Conservation (phyloP, 495 filamentous ascomycete genomes). For the Staphylotrichum longicolle region DNA sequence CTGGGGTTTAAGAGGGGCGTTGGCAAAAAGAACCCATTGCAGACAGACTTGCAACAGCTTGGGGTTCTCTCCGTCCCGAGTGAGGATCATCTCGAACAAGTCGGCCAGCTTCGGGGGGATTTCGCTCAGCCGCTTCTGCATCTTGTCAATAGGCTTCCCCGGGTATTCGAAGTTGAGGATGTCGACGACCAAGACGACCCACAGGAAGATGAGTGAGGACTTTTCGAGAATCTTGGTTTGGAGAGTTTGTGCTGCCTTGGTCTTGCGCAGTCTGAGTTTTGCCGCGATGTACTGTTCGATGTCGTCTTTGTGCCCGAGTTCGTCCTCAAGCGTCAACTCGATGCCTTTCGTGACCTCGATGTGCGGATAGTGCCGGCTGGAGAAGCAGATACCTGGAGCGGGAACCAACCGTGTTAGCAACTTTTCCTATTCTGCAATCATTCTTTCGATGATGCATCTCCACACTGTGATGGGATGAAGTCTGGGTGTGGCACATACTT, state of each 20-base stretch:
- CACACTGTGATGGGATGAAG: neutral
- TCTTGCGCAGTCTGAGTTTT: constrained; percentile 16
- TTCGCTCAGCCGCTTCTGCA: constrained; percentile 18
- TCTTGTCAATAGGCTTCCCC: constrained; percentile 10
- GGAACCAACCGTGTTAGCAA: neutral
- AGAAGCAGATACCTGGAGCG: constrained; percentile 43
- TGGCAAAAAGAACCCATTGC: constrained; percentile 40
- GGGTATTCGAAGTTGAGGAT: constrained; percentile 43
- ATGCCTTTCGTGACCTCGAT: constrained; percentile 40
- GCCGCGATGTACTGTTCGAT: constrained; percentile 25
- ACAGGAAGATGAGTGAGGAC: constrained; percentile 46
- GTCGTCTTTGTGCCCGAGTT: constrained; percentile 25
- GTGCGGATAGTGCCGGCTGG: constrained; percentile 52
- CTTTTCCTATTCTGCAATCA: too few species aligned
- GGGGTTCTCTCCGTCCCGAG: constrained; percentile 28
- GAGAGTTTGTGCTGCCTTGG: constrained; percentile 30
- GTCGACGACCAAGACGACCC: constrained; percentile 45
- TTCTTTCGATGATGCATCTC: too few species aligned
- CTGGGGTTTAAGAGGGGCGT: constrained; percentile 29
- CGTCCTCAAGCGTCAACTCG: constrained; percentile 25
- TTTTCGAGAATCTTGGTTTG: constrained; percentile 36
- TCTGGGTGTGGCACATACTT: too few species aligned
- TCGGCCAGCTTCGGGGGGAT: constrained; percentile 32
- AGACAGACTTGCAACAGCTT: constrained; percentile 35
- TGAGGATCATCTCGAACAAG: constrained; percentile 37